Conservation (phyloP, 2,329 filamentous ascomycete genomes). For the Fusarium duplospermum region DNA sequence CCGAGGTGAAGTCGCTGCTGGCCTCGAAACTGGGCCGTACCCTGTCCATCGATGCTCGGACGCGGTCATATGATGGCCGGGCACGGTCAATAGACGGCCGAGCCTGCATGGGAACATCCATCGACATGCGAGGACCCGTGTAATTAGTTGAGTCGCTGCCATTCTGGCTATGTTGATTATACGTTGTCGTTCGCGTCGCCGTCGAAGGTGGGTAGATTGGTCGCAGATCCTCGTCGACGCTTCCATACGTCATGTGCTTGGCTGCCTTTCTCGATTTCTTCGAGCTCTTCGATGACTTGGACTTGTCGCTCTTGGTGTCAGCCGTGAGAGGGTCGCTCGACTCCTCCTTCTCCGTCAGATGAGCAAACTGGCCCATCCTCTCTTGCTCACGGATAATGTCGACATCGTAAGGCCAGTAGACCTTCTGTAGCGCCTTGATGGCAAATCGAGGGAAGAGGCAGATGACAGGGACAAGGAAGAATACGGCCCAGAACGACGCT, state of each 20-base stretch:
- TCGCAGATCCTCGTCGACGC: constrained; percentile 86
- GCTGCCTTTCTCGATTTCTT: constrained; percentile 56
- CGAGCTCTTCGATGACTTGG: constrained; percentile 70
- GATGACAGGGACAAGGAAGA: constrained; percentile 81
- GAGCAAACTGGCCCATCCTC: constrained; percentile 82
- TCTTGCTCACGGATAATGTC: constrained; percentile 97
- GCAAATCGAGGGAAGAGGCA: constrained; percentile 89
- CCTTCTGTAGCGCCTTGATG: constrained; percentile 90
- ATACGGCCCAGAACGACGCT: constrained; percentile 87
- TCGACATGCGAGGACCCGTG: constrained; percentile 73
- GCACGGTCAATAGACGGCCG: constrained; percentile 74
- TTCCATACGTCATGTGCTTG: constrained; percentile 69
- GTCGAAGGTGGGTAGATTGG: constrained; percentile 95
- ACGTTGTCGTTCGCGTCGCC: constrained; percentile 77
- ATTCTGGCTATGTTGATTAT: constrained; percentile 86
- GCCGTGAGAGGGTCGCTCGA: constrained; percentile 52
- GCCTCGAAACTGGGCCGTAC: constrained; percentile 86
- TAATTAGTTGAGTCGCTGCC: constrained; percentile 96
- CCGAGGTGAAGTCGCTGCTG: constrained; percentile 91
- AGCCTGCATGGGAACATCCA: constrained; percentile 59
- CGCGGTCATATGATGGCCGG: constrained; percentile 87
- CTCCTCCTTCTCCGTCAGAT: constrained; percentile 62
- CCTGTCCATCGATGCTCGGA: constrained; percentile 88
- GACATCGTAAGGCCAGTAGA: constrained; percentile 91
- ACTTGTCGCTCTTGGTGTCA: constrained; percentile 51